Evolutionary conservation across 169 alveolate genomes (phyloP).

Genomic region (Plasmodium gallinaceum): DNA sequence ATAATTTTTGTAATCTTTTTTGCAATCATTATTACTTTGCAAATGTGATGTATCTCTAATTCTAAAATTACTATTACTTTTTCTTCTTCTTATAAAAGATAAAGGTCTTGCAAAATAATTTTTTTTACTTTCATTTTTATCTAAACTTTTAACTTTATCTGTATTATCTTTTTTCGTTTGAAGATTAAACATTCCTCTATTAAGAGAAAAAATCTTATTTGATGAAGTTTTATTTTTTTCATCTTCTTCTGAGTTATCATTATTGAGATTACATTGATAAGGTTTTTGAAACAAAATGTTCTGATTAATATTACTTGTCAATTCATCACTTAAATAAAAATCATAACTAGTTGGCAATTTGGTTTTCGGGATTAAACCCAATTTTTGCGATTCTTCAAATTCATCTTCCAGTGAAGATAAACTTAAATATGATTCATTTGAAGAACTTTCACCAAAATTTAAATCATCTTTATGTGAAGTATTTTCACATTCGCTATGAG

Average conservation of each 20-base stretch:
- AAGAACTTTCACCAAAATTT: neutral
- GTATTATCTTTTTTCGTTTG: neutral
- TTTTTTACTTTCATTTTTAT: neutral
- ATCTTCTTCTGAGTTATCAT: neutral
- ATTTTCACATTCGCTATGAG: neutral
- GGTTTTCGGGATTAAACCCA: neutral
- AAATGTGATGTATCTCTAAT: neutral
- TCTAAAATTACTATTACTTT: neutral
- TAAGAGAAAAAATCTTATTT: neutral
- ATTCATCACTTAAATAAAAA: no score
- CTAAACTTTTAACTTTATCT: no score
- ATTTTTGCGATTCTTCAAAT: neutral
- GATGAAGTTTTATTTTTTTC: neutral
- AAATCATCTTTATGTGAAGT: neutral
- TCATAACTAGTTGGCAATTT: no score
- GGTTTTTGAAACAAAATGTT: conserved; percentile 14
- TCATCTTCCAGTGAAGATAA: conserved; percentile 8
- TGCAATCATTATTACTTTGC: neutral
- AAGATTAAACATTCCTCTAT: neutral
- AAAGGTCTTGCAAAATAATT: neutral
- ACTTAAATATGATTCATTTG: conserved; percentile 3
- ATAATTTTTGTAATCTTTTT: conserved; percentile 4
- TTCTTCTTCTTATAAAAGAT: neutral
- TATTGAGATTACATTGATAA: neutral
- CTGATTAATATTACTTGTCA: neutral